These are phyloP conservation scores for Adenanthera pavonina DNA, from an alignment of 306 rosid species.

Conservation along the genomic window DNA sequence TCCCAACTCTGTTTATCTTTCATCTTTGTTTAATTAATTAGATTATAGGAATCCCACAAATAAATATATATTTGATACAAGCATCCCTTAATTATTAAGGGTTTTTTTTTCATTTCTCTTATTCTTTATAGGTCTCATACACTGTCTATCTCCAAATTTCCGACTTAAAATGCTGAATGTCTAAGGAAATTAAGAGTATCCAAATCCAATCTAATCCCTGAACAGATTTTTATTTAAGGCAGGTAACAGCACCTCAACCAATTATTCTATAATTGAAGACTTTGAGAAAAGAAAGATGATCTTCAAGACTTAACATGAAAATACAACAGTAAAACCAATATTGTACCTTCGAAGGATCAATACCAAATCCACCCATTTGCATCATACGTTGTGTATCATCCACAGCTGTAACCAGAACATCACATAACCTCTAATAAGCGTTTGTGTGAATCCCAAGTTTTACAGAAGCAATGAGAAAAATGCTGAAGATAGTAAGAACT, in stretches of 20 bases:
- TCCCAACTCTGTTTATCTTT: neutral
- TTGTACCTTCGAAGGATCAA: conserved; percentile 92
- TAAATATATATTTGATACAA: too few relatives aligned
- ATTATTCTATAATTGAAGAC: neutral
- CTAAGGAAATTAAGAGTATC: neutral
- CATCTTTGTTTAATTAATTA: neutral
- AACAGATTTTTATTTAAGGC: neutral
- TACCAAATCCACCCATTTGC: conserved; percentile 99
- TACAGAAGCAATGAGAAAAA: neutral
- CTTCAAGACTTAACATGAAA: conserved; percentile 12
- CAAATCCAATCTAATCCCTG: neutral
- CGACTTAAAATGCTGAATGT: neutral
- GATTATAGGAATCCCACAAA: too few relatives aligned
- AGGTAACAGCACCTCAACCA: conserved; percentile 9
- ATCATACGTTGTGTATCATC: conserved; percentile 98
- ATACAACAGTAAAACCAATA: conserved; percentile 25
- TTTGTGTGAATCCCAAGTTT: conserved; percentile 21
- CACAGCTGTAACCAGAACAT: conserved; percentile 69
- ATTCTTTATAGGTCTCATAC: neutral
- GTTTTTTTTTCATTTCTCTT: neutral
- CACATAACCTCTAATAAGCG: conserved; percentile 25
- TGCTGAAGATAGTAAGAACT: neutral
- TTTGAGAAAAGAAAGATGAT: conserved; percentile 1
- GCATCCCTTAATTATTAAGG: neutral
- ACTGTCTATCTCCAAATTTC: neutral